Percentiles rank a stretch among this genome's conserved stretches.
Conservation (phyloP, 441 rosid species). For the Hura crepitans region DNA sequence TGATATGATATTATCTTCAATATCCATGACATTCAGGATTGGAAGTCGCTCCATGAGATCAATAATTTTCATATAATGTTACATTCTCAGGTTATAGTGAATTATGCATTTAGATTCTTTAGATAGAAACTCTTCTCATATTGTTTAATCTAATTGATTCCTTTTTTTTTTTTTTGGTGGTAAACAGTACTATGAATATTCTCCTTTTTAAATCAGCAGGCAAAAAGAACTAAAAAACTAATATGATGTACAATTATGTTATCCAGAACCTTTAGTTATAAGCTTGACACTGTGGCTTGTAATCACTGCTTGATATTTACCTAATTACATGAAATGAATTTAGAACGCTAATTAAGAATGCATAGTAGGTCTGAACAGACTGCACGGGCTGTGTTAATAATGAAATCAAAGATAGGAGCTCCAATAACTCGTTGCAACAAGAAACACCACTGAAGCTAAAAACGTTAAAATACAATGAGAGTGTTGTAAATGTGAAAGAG, state of each 20-base stretch:
- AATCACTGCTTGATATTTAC: neutral
- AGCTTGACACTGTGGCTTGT: neutral
- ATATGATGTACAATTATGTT: neutral
- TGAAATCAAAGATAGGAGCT: neutral
- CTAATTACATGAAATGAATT: neutral
- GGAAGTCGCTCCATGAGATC: neutral
- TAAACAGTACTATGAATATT: neutral
- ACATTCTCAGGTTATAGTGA: neutral
- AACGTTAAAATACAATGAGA: too few relatives aligned
- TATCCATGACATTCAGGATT: neutral
- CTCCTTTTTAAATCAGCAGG: constrained; percentile 5
- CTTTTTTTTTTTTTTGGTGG: neutral
- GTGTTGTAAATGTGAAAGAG: neutral
- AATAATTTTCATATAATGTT: neutral
- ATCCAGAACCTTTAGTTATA: neutral
- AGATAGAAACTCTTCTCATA: neutral
- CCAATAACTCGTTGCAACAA: neutral
- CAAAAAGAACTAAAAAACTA: neutral
- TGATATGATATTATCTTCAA: neutral
- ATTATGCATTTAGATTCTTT: neutral
- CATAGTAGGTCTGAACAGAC: neutral
- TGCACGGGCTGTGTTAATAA: neutral
- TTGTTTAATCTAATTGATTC: neutral
- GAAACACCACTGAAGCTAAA: too few relatives aligned
- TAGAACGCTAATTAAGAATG: neutral